Base-by-base conservation (phyloP, 768 basidiomycete species). In the Holtermannia corniformis region DNA sequence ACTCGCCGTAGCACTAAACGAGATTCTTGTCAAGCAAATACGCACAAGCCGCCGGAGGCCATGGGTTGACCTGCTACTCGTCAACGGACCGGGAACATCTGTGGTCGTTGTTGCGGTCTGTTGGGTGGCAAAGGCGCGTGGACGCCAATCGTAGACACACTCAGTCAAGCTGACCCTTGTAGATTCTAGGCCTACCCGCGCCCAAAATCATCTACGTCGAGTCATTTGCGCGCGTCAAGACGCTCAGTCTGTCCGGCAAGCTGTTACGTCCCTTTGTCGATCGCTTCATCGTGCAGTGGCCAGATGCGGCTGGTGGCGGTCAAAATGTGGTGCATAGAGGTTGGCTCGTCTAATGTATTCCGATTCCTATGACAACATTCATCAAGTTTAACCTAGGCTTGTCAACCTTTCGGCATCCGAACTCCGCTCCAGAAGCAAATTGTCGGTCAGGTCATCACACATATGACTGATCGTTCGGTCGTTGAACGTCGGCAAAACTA, bases 31-130 rank as follows among this genome's bases (percentile, higher is more conserved):
- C 27, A 54, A 63, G 1, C 85, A 85, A 1, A 52, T 82, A 7
- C 56, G 55, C 10, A 12, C 4, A 0, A 22, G 53, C 19, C 60
- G 64, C 2, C 22, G 25, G 56, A 60, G 32, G 37, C 59, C 10
- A 54, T 74, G 3, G 81, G 82, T 62, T 23, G 89, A 96, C 52
- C 74, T 88, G 24, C 75, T 99, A 46, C 74, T 99, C 47, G 72
- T 97, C 24, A 97, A 97, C 70, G 95, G 95, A 1, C 95, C 95
- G 0, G 93, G 95, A 14, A 96, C 93, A 4, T 92, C 88, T 67
- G 81, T 92, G 27, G 75, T 84, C 4, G 76, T 97, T 4, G 87
- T 85, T 53, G 54, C 79, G 14, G 82, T 85, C 0, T 78, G 82
- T 13, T 83, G 81, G 65, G 52, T 88, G 41, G 84, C 84, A 60